Evolutionary conservation across 352 stramenopile species (phyloP).

Genomic region (Phytopythium helicoides): DNA sequence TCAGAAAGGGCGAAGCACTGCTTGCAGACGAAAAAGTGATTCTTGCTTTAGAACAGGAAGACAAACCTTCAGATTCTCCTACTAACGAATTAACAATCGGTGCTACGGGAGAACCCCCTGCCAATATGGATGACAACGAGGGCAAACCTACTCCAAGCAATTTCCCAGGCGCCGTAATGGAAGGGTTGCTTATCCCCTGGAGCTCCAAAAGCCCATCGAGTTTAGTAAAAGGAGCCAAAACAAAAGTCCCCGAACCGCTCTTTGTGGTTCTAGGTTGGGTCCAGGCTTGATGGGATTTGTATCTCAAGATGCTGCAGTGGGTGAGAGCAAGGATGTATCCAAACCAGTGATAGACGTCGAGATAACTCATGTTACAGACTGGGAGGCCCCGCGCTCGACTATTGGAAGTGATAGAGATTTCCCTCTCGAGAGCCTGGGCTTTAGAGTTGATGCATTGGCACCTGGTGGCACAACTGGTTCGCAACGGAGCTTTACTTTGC

Average conservation of each 20-base stretch:
- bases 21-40: constrained; percentile 52
- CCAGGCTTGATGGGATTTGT: constrained; percentile 26
- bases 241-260: constrained; percentile 14
- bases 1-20: constrained; percentile 49
- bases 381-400: constrained; percentile 19
- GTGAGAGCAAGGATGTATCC: not conserved
- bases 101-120: constrained; percentile 11
- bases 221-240: constrained; percentile 14
- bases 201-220: constrained; percentile 17
- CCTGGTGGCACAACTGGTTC: constrained; percentile 5
- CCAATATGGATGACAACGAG: constrained; percentile 3
- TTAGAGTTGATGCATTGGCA: constrained; percentile 32
- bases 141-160: not conserved
- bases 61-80: not conserved
- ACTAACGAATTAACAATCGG: not conserved
- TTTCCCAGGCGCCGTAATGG: constrained; percentile 37
- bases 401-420: constrained; percentile 15
- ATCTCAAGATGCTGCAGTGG: constrained; percentile 16
- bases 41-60: constrained; percentile 30
- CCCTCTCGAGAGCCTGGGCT: constrained; percentile 24
- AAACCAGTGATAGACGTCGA: constrained; percentile 31
- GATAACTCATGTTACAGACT: constrained; percentile 40
- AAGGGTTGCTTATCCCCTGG: constrained; percentile 48
- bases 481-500: constrained; percentile 32
- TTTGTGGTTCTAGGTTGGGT: constrained; percentile 43